These are phyloP conservation scores for Sphaerosporella brunnea DNA, from an alignment of 495 filamentous ascomycete genomes.

Conservation along the genomic window DNA sequence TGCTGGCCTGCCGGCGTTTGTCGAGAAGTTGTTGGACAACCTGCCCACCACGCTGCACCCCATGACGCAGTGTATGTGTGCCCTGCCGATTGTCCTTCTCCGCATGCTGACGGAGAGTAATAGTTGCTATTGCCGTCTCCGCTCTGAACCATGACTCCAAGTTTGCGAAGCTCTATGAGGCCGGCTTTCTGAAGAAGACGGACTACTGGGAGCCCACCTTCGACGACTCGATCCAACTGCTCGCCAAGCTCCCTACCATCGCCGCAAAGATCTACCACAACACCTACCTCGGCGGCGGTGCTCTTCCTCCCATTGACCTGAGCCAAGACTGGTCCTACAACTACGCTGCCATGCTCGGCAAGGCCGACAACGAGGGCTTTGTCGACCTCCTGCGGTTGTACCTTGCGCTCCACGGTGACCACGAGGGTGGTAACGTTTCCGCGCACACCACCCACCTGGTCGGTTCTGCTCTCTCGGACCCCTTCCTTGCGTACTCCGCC, in stretches of 20 bases:
- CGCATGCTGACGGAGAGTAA: neutral
- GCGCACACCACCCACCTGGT: conserved; percentile 98
- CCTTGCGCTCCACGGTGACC: conserved; percentile 90
- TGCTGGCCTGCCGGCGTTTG: conserved; percentile 62
- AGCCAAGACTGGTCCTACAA: conserved; percentile 96
- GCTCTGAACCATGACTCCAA: conserved; percentile 79
- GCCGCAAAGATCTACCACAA: conserved; percentile 96
- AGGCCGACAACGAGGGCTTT: conserved; percentile 77
- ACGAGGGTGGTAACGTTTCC: conserved; percentile 96
- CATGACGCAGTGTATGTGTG: conserved; percentile 60
- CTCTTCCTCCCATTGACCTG: conserved; percentile 58
- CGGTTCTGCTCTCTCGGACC: conserved; percentile 89
- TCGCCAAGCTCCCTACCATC: conserved; percentile 91
- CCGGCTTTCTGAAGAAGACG: conserved; percentile 63
- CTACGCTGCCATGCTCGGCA: conserved; percentile 91
- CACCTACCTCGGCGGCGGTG: conserved; percentile 56
- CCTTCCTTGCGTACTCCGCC: conserved; percentile 86
- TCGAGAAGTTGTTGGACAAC: conserved; percentile 71
- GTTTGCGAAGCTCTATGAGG: conserved; percentile 83
- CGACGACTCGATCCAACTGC: conserved; percentile 81
- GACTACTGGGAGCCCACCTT: conserved; percentile 99
- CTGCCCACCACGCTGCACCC: conserved; percentile 83
- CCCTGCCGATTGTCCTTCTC: neutral
- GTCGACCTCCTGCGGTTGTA: conserved; percentile 87
- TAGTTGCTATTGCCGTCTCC: conserved; percentile 71